phyloP scores from a whole-genome alignment of 768 basidiomycete genomes.

The Zangia roseola region DNA sequence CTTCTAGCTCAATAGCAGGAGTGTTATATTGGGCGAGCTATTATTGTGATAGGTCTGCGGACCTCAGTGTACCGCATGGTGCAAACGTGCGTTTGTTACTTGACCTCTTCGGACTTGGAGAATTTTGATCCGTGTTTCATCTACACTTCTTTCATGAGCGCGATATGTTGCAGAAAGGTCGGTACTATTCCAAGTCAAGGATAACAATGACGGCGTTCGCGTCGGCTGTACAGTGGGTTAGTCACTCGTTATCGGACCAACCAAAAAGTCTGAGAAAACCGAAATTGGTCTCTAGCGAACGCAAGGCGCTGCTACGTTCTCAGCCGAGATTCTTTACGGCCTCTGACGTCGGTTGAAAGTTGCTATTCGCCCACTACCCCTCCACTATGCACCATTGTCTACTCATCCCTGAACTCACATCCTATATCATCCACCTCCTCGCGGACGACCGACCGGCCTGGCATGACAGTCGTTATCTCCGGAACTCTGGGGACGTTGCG shows the following conservation, averaged over 20 bases:
- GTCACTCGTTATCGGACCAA: constrained; percentile 4
- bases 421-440: constrained; percentile 25
- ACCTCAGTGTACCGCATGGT: no score
- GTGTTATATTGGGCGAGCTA: no score
- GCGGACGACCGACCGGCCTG: constrained; percentile 18
- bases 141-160: no score
- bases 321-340: not conserved
- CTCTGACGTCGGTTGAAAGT: not conserved
- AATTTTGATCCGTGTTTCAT: no score
- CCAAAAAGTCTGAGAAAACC: not conserved
- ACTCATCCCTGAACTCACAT: constrained; percentile 26
- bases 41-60: no score
- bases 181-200: not conserved
- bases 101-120: no score
- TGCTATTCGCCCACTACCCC: not conserved
- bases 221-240: constrained; percentile 1
- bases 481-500: constrained; percentile 24
- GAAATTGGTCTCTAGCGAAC: not conserved
- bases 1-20: no score
- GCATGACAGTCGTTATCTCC: constrained; percentile 17
- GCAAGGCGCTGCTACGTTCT: not conserved
- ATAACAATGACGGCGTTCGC: not conserved
- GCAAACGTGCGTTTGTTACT: no score
- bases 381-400: constrained; percentile 29
- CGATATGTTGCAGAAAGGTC: no score